Evolutionary conservation across 2,329 filamentous ascomycete species (phyloP).

Genomic region (Monilinia laxa): DNA sequence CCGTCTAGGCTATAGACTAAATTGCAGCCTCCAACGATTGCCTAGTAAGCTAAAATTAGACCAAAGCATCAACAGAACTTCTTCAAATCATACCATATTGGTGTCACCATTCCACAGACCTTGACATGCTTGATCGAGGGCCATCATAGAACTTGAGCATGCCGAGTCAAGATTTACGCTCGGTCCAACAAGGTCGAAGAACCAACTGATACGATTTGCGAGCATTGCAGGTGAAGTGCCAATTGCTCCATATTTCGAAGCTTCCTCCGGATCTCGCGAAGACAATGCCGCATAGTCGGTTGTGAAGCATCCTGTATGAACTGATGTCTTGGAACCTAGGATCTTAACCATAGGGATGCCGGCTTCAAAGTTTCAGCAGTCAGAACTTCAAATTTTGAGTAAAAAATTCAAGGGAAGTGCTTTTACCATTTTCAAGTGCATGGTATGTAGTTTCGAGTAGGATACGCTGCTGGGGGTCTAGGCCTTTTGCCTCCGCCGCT

Average conservation of each 20-base stretch:
- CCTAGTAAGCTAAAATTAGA: conserved; percentile 45
- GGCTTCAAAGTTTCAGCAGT: conserved; percentile 17
- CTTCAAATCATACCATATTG: conserved; percentile 36
- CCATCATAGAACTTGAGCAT: conserved; percentile 56
- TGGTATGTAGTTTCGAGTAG: conserved; percentile 39
- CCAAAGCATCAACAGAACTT: conserved; percentile 38
- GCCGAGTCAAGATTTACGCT: conserved; percentile 59
- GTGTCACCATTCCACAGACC: conserved; percentile 44
- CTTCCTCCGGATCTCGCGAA: conserved; percentile 31
- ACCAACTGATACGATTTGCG: conserved; percentile 55
- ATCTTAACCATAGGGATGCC: conserved; percentile 24
- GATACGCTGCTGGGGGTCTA: conserved; percentile 49
- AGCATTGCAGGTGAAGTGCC: conserved; percentile 45
- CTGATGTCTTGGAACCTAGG: conserved; percentile 32
- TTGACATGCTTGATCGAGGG: conserved; percentile 54
- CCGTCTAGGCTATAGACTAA: conserved; percentile 55
- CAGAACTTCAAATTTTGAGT: background rate
- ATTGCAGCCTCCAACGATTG: conserved; percentile 46
- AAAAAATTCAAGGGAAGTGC: background rate
- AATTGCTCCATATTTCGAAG: conserved; percentile 21
- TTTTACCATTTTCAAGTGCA: conserved; percentile 29
- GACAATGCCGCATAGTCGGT: background rate
- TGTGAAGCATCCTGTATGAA: conserved; percentile 40
- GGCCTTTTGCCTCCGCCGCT: conserved; percentile 32
- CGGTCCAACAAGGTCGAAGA: conserved; percentile 51